Percentiles rank a stretch among this genome's conserved stretches.
phyloP scores from a whole-genome alignment of 345 rosid species.

The Salix udensis region DNA sequence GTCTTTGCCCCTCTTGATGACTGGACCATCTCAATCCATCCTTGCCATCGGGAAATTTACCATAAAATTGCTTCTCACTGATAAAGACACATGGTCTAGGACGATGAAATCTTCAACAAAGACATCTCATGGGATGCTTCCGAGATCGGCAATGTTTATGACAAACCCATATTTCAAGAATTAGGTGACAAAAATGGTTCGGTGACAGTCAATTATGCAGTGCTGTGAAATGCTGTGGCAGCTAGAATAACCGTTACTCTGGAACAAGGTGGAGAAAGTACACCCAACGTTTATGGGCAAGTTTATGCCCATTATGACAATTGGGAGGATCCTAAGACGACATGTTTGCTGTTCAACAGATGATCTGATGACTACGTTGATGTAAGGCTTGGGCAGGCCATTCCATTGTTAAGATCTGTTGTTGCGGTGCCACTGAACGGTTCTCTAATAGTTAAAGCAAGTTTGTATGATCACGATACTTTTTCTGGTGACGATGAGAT shows the following conservation, averaged over 20 bases:
- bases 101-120: background rate
- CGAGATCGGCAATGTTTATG: background rate
- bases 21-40: background rate
- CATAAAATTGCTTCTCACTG: background rate
- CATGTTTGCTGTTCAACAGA: background rate
- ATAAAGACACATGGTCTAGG: background rate
- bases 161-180: background rate
- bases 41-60: background rate
- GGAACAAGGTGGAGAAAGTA: background rate
- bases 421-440: background rate
- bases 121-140: background rate
- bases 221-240: background rate
- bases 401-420: background rate
- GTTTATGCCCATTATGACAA: background rate
- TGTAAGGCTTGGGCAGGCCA: background rate
- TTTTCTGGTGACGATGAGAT: background rate
- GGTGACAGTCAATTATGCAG: background rate
- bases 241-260: background rate
- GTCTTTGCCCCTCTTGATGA: no score
- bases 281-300: background rate
- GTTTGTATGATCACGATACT: background rate
- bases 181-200: background rate
- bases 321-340: background rate
- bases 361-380: background rate
- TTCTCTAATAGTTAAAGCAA: background rate